These are phyloP conservation scores for Aspergillus arachidicola DNA, from an alignment of 2,329 filamentous ascomycete species.

Conservation along the genomic window DNA sequence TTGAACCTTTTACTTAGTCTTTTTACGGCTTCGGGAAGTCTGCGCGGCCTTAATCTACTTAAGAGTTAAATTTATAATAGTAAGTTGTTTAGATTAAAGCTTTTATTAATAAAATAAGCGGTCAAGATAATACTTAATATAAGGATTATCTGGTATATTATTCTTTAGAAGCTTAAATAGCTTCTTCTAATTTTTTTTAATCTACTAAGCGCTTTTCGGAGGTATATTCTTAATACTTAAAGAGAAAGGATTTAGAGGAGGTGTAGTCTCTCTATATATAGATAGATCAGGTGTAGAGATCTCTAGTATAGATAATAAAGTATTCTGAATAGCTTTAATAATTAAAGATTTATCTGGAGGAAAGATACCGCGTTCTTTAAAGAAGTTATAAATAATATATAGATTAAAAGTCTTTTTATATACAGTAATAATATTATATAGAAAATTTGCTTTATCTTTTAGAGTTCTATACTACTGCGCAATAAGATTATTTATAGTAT, in stretches of 20 bases:
- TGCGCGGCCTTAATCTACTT: too few relatives aligned
- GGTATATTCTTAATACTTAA: not conserved
- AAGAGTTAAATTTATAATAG: too few relatives aligned
- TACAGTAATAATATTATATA: not conserved
- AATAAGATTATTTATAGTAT: too few relatives aligned
- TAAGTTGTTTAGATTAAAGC: too few relatives aligned
- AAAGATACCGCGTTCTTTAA: not conserved
- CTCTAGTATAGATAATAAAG: not conserved
- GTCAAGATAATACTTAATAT: not conserved
- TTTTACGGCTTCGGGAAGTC: too few relatives aligned
- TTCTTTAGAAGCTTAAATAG: constrained; percentile 1
- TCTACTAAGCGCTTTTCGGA: not conserved
- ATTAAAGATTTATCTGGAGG: not conserved
- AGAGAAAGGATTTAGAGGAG: not conserved
- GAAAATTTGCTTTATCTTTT: too few relatives aligned
- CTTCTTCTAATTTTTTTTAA: not conserved
- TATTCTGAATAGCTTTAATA: not conserved
- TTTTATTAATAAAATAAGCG: too few relatives aligned
- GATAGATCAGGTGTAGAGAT: not conserved
- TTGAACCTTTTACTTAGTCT: too few relatives aligned
- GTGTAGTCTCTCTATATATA: not conserved
- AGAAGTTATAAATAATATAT: not conserved
- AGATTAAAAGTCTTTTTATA: not conserved
- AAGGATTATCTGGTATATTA: not conserved
- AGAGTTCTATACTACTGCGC: too few relatives aligned